phyloP scores from a whole-genome alignment of 495 filamentous ascomycete species.

The Trichoderma virens region DNA sequence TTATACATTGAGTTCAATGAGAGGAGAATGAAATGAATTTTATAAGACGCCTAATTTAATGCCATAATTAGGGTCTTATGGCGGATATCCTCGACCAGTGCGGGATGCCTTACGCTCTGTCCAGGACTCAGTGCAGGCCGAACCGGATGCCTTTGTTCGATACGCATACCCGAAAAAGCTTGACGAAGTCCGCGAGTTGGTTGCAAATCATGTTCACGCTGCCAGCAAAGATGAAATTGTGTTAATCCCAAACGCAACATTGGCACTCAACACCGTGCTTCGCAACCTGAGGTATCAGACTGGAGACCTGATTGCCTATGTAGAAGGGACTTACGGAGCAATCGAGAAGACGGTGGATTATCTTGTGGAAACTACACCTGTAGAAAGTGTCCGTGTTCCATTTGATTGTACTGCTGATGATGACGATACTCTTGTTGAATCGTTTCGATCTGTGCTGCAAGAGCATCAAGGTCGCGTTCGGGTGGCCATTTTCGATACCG shows the following conservation, averaged over 20 bases:
- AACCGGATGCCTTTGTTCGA: neutral
- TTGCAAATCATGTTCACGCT: neutral
- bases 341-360: constrained; percentile 50
- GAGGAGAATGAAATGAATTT: neutral
- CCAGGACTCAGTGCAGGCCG: neutral
- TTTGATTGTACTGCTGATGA: constrained; percentile 48
- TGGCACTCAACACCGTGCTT: constrained; percentile 64
- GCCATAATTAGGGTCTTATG: neutral
- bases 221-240: constrained; percentile 46
- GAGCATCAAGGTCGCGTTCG: constrained; percentile 34
- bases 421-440: constrained; percentile 27
- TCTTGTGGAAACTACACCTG: constrained; percentile 44
- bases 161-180: neutral
- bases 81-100: neutral
- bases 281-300: constrained; percentile 50
- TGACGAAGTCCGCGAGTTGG: neutral
- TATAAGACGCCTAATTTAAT: neutral
- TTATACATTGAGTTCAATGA: neutral
- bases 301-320: constrained; percentile 52
- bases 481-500: constrained; percentile 67
- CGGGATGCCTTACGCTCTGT: constrained; percentile 1
- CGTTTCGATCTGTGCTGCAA: constrained; percentile 30
- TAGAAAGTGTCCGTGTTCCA: constrained; percentile 28
- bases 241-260: constrained; percentile 71
- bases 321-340: neutral